Evolutionary conservation across 768 basidiomycete species (phyloP).

Genomic region (Leccinum rimulosum): DNA sequence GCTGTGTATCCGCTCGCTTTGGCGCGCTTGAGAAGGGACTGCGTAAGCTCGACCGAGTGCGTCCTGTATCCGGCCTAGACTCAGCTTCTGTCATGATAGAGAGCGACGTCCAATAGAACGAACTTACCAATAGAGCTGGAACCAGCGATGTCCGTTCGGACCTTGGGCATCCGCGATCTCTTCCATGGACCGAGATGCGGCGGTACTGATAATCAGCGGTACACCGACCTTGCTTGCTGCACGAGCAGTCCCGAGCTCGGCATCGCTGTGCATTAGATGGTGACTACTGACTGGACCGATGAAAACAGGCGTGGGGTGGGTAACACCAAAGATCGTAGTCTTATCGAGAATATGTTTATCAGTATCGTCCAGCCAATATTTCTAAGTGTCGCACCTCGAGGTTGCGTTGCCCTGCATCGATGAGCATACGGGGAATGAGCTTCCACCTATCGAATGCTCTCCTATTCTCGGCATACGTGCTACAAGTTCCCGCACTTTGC

Average conservation of each 20-base stretch:
- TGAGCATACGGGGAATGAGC: slow-evolving; percentile 56
- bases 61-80: slow-evolving; percentile 31
- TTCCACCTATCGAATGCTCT: slow-evolving; percentile 54
- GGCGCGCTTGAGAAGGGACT: slow-evolving; percentile 42
- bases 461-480: slow-evolving; percentile 64
- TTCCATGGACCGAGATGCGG: slow-evolving; percentile 47
- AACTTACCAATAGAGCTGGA: slow-evolving; percentile 45
- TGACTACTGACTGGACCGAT: slow-evolving; percentile 60
- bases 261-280: slow-evolving; percentile 43
- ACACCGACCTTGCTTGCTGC: slow-evolving; percentile 47
- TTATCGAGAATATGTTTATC: slow-evolving; percentile 20
- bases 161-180: slow-evolving; percentile 47
- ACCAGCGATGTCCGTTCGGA: slow-evolving; percentile 42
- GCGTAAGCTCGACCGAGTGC: slow-evolving; percentile 34
- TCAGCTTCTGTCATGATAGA: neutral
- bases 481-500: slow-evolving; percentile 65
- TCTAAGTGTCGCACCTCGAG: slow-evolving; percentile 38
- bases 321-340: slow-evolving; percentile 60
- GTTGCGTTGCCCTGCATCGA: slow-evolving; percentile 48
- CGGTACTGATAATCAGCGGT: slow-evolving; percentile 32
- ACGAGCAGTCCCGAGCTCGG: slow-evolving; percentile 44
- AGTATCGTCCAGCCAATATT: neutral
- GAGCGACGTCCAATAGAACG: neutral
- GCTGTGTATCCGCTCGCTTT: slow-evolving; percentile 41
- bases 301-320: slow-evolving; percentile 41